Base-by-base conservation (phyloP, 805 yeast species). In the Komagataella kurtzmanii region DNA sequence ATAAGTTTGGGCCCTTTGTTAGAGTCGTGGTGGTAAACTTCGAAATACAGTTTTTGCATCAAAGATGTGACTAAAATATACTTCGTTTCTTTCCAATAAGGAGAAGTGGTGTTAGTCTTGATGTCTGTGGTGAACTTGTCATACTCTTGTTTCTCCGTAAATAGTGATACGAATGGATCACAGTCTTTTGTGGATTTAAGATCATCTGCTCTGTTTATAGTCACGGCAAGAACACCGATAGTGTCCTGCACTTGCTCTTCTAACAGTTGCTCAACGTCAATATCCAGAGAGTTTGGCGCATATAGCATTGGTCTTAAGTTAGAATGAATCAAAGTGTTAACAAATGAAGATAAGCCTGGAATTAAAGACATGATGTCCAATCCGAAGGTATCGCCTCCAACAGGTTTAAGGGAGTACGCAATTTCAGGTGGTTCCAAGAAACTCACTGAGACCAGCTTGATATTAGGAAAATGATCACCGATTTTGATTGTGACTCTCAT, bases 341-440 rank as follows among this genome's bases (percentile, higher is more conserved):
- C 89, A 60, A 85, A 81, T 2, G 80, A 71, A 21, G 87, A 75
- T 61, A 86, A 76, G 55, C 93, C 93, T 3, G 95, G 95, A 56
- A 86, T 75, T 58, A 85, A 74, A 2, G 90, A 81, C 95, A 86
- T 86, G 58, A 86, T 77, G 68, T 86, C 95, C 47, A 86, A 61
- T 55, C 95, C 95, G 54, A 86, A 74, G n/a, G 90, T 82, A 63
- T 86, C 91, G 68, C 95, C 93, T 64, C 93, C 93, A 51, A 86
- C 84, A 7, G 95, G 95, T 63, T 86, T 86, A 71, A 86, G 76
- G 18, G 81, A 83, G 63, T 85, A 86, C 61, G 83, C 90, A 61
- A 86, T 83, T 30, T 75, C 72, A 44, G 93, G 93, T 17, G 91
- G 84, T 63, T 85, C 91, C 60, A 86, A 69, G 59, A 86, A 78